These are phyloP conservation scores for Ricinus communis DNA, from an alignment of 345 rosid species.

Conservation along the genomic window DNA sequence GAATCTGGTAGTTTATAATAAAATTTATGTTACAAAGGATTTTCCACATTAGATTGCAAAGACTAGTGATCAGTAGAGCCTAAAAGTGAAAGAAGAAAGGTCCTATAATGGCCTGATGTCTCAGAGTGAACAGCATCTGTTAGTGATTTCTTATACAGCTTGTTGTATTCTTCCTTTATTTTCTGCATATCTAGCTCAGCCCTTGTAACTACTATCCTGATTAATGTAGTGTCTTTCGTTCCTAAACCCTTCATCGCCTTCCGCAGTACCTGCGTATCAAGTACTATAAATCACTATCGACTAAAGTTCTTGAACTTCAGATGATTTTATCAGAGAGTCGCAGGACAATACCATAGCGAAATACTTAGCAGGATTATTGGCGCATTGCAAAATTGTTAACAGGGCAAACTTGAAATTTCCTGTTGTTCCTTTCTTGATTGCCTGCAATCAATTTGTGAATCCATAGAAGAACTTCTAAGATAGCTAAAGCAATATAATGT, in stretches of 20 bases:
- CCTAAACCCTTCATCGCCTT: slow-evolving; percentile 68
- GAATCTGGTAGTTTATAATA: too few relatives aligned
- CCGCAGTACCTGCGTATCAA: slow-evolving; percentile 38
- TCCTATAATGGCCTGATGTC: slow-evolving; percentile 52
- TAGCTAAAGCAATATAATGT: background rate
- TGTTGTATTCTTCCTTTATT: slow-evolving; percentile 45
- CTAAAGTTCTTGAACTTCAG: background rate
- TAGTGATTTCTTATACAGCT: slow-evolving; percentile 50
- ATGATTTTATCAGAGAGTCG: background rate
- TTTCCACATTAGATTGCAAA: background rate
- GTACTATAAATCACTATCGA: background rate
- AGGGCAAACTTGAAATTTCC: slow-evolving; percentile 53
- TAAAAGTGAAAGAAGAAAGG: slow-evolving; percentile 58
- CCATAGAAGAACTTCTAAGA: background rate
- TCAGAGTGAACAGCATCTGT: slow-evolving; percentile 55
- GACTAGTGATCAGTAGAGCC: slow-evolving; percentile 32
- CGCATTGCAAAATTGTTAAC: slow-evolving; percentile 51
- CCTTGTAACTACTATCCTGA: slow-evolving; percentile 56
- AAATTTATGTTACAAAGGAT: background rate
- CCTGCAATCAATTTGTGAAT: slow-evolving; percentile 27
- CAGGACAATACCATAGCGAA: slow-evolving; percentile 45
- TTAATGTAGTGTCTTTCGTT: slow-evolving; percentile 51
- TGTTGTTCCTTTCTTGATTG: slow-evolving; percentile 49
- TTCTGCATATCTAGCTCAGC: slow-evolving; percentile 57
- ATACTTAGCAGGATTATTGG: slow-evolving; percentile 52